Base-by-base conservation (phyloP, 2,329 filamentous ascomycete genomes). In the Cladophialophora exuberans region DNA sequence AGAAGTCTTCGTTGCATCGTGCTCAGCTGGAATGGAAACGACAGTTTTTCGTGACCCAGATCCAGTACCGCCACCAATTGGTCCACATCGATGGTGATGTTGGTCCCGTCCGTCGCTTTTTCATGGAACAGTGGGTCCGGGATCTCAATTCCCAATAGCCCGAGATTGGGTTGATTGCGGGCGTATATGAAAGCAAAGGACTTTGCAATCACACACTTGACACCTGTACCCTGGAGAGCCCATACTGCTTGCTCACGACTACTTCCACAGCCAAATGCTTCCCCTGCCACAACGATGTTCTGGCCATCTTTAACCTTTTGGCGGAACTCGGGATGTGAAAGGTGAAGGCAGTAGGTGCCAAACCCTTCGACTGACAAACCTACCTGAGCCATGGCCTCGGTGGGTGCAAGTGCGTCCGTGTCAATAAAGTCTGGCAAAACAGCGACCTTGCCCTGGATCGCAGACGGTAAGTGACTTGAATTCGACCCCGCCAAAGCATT, bases 21-120 rank as follows among this genome's bases (percentile, higher is more conserved):
- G n/a, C n/a, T n/a, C n/a, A n/a, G n/a, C n/a, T n/a, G n/a, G n/a
- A n/a, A n/a, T n/a, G n/a, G n/a, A n/a, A n/a, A n/a, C n/a, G n/a
- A n/a, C 57, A n/a, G n/a, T n/a, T n/a, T 79, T 78, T 62, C 76
- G 79, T 38, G 80, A 69, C 64, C 80, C 81, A 71, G 82, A 82
- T 45, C 82, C 76, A 54, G n/a, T n/a, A n/a, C n/a, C n/a, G 77
- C 79, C 3, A 70, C 60, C 33, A 44, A 9, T n/a, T 50, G 48
- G 3, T 22, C 54, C 6, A 61, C 13, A 23, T 45, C 13, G 52
- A 39, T 7, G 39, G 51, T 7, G 51, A 46, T 5, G 31, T 77
- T 67, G 6, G 78, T 67, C 7, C 66, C 65, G n/a, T 78, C 72
- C 2, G 67, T 64, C 0, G 48, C 49, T 0, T 72, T 71, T 39